These are phyloP conservation scores for Russula virescens DNA, from an alignment of 768 basidiomycete genomes.

Conservation along the genomic window DNA sequence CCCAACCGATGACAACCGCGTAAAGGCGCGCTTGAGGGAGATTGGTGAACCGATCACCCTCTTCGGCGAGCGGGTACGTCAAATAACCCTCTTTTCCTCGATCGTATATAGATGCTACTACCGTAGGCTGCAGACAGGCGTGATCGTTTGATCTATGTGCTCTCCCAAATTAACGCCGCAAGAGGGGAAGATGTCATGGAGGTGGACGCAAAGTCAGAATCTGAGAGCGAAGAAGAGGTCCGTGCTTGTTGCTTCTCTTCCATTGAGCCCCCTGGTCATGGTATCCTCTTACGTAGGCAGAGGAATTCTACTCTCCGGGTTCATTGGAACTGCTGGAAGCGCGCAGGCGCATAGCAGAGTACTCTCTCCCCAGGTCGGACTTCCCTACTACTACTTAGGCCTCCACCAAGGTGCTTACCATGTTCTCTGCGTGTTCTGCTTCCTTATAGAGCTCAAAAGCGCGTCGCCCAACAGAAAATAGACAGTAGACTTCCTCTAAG, in stretches of 20 bases:
- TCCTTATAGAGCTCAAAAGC: constrained; percentile 85
- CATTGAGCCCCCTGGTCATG: not conserved
- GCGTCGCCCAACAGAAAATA: constrained; percentile 86
- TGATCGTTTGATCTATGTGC: constrained; percentile 90
- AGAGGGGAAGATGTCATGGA: constrained; percentile 76
- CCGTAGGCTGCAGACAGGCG: constrained; percentile 87
- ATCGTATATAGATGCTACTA: constrained; percentile 22
- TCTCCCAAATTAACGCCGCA: constrained; percentile 89
- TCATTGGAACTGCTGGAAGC: constrained; percentile 82
- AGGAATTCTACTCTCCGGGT: constrained; percentile 95
- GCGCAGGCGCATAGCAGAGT: constrained; percentile 82
- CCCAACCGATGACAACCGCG: constrained; percentile 93
- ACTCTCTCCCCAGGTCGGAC: constrained; percentile 91
- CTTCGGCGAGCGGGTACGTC: constrained; percentile 94
- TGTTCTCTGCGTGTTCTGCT: constrained; percentile 35
- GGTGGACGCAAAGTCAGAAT: constrained; percentile 62
- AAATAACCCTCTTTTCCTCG: not conserved
- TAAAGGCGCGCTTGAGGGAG: constrained; percentile 83
- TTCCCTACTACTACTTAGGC: constrained; percentile 44
- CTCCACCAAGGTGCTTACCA: constrained; percentile 76
- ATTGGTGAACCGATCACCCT: constrained; percentile 96
- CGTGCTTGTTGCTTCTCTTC: constrained; percentile 19
- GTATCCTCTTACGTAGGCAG: constrained; percentile 47
- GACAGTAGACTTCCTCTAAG: constrained; percentile 84
- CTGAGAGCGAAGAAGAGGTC: constrained; percentile 75